Base-by-base conservation (phyloP, 805 yeast species). In the Saturnispora serradocipensis region DNA sequence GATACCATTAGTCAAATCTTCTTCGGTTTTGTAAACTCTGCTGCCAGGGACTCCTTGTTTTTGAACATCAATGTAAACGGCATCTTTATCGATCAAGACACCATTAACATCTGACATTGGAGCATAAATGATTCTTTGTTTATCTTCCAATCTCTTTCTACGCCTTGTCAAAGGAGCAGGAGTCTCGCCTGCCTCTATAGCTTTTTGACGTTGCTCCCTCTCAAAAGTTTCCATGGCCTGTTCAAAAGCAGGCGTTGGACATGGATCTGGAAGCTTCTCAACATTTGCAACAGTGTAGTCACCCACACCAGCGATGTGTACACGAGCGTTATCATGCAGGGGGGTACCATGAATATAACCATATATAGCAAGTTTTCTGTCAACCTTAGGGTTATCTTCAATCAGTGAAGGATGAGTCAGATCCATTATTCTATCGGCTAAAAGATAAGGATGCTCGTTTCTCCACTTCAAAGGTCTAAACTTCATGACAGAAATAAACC, bases 71-170 rank as follows among this genome's bases (percentile, higher is more conserved):
- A 93, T 88, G 61, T 90, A 93, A 2, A 93, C 99, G 8, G 99
- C 97, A 72, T 93, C 99, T 64, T 86, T 90, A 70, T 93, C 99
- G 55, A 93, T 88, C 58, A 93, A 73, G 36, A 93, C 95, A 66
- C 99, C 99, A 52, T 97, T 97, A n/a, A 93, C 97, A 68, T 93
- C 98, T 45, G 97, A 87, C 99, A 93, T 93, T 47, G 99, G 99
- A 0, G 99, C 99, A 67, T 95, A 93, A 2, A 93, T 88, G 58
- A 88, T 80, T 66, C 90, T 93, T 65, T 88, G 95, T 60, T 84
- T 88, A 63, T 93, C 99, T 58, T 93, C 98, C 50, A 93, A 78
- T 63, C 98, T 79, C 65, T 88, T 87, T 62, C 97, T 78, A 67
- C 97, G 82, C 59, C 77, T 72, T 25, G 36, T 43, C 2, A 75